These are phyloP conservation scores for Hyparrhenia diplandra DNA, from an alignment of 176 grass and related monocot species.

Conservation along the genomic window DNA sequence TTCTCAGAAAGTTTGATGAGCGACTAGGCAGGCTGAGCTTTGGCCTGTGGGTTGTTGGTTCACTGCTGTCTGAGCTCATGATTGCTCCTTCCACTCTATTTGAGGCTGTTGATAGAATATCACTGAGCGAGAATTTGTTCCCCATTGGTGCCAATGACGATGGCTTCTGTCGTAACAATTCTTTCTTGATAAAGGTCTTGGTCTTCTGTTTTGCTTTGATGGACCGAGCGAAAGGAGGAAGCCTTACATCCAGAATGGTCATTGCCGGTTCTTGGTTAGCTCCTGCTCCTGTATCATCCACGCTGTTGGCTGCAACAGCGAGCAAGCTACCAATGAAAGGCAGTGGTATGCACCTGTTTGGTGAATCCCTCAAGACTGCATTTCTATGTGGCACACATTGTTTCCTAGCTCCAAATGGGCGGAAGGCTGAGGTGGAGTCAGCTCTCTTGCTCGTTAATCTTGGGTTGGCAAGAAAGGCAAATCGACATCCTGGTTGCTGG, in stretches of 20 bases:
- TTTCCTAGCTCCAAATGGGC: slow-evolving; percentile 61
- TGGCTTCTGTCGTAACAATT: slow-evolving; percentile 78
- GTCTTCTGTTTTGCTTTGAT: slow-evolving; percentile 84
- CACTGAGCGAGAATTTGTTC: slow-evolving; percentile 54
- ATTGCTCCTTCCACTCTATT: slow-evolving; percentile 76
- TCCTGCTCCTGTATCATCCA: slow-evolving; percentile 76
- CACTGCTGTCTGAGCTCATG: slow-evolving; percentile 80
- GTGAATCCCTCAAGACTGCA: slow-evolving; percentile 66
- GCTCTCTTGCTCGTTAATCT: slow-evolving; percentile 87
- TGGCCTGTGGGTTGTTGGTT: slow-evolving; percentile 75
- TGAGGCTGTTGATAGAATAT: slow-evolving; percentile 78
- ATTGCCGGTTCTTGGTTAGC: slow-evolving; percentile 84
- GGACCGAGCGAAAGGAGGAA: slow-evolving; percentile 72
- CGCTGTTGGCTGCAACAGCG: slow-evolving; percentile 63
- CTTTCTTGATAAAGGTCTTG: slow-evolving; percentile 78
- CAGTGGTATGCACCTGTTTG: slow-evolving; percentile 63
- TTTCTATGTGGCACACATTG: slow-evolving; percentile 78
- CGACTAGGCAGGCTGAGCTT: slow-evolving; percentile 84
- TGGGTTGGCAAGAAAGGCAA: slow-evolving; percentile 73
- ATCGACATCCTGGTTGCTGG: slow-evolving; percentile 82
- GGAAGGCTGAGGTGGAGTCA: slow-evolving; percentile 87
- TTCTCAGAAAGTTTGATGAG: slow-evolving; percentile 82
- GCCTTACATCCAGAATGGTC: slow-evolving; percentile 79
- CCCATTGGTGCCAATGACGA: slow-evolving; percentile 47
- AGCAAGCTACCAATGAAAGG: slow-evolving; percentile 71